Conservation (phyloP, 2,329 filamentous ascomycete genomes). For the Thelonectria rubi region DNA sequence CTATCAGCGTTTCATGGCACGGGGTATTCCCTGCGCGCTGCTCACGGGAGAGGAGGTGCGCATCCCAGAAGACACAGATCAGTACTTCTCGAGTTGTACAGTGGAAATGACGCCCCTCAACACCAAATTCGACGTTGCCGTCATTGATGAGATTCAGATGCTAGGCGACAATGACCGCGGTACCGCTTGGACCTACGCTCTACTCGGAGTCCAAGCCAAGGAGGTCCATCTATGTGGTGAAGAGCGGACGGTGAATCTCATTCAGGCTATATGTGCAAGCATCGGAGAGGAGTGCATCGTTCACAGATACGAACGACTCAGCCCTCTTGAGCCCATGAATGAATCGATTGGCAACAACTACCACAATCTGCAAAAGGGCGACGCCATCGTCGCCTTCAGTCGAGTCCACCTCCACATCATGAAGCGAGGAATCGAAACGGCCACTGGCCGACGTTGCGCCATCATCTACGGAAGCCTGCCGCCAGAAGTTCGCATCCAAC, state of each 20-base stretch:
- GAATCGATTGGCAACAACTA: slow-evolving; percentile 71
- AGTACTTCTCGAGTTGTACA: slow-evolving; percentile 81
- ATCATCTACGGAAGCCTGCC: slow-evolving; percentile 93
- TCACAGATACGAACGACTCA: slow-evolving; percentile 85
- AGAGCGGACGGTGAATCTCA: slow-evolving; percentile 79
- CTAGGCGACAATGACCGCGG: slow-evolving; percentile 82
- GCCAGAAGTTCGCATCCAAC: slow-evolving; percentile 90
- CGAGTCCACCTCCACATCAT: slow-evolving; percentile 82
- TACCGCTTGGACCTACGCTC: slow-evolving; percentile 92
- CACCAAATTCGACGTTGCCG: slow-evolving; percentile 79
- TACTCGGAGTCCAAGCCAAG: slow-evolving; percentile 85
- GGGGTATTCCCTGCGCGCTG: slow-evolving; percentile 79
- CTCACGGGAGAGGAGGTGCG: slow-evolving; percentile 92
- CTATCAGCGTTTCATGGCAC: slow-evolving; percentile 84
- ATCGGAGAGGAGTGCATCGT: slow-evolving; percentile 85
- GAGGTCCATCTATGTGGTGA: slow-evolving; percentile 96
- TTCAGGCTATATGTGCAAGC: slow-evolving; percentile 78
- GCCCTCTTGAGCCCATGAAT: slow-evolving; percentile 73
- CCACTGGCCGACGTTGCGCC: slow-evolving; percentile 82
- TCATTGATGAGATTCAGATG: slow-evolving; percentile 99
- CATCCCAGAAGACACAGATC: slow-evolving; percentile 66
- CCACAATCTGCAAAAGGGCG: slow-evolving; percentile 79
- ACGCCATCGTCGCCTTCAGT: slow-evolving; percentile 89
- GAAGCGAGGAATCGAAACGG: slow-evolving; percentile 78
- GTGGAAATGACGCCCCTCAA: slow-evolving; percentile 83